Conservation (phyloP, 2,329 filamentous ascomycete species). For the Biscogniauxia mediterranea region DNA sequence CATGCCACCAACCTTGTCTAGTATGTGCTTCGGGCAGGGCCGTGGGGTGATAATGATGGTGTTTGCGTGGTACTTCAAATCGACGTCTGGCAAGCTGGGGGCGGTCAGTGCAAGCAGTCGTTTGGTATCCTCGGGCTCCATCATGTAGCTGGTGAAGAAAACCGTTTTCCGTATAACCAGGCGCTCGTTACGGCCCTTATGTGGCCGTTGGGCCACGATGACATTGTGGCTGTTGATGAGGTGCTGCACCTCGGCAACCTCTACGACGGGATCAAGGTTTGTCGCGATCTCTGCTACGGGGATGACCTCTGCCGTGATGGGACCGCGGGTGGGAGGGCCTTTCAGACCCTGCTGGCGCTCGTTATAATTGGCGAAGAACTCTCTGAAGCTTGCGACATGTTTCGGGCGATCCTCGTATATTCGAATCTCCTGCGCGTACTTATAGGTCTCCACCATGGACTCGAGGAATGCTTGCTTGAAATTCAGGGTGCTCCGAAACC, state of each 20-base stretch:
- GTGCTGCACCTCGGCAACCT: constrained; percentile 60
- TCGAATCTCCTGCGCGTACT: constrained; percentile 75
- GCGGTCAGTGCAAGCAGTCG: constrained; percentile 70
- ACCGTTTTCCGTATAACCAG: constrained; percentile 82
- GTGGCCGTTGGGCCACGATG: constrained; percentile 42
- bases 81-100: constrained; percentile 61
- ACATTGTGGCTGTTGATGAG: constrained; percentile 87
- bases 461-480: constrained; percentile 89
- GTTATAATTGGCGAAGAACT: constrained; percentile 82
- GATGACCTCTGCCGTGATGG: constrained; percentile 76
- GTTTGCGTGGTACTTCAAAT: constrained; percentile 81
- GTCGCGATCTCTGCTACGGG: constrained; percentile 77
- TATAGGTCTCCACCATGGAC: constrained; percentile 83
- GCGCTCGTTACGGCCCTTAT: constrained; percentile 38
- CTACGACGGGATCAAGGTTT: constrained; percentile 36
- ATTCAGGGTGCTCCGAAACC: constrained; percentile 77
- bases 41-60: constrained; percentile 87
- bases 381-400: constrained; percentile 77
- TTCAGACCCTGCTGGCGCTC: constrained; percentile 46
- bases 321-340: constrained; percentile 54
- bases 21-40: constrained; percentile 66
- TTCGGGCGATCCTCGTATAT: constrained; percentile 66
- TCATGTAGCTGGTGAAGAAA: constrained; percentile 90
- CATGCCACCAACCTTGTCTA: constrained; percentile 84
- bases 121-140: constrained; percentile 68